Conservation (phyloP, 2,329 filamentous ascomycete species). For the Calonectria pteridis region DNA sequence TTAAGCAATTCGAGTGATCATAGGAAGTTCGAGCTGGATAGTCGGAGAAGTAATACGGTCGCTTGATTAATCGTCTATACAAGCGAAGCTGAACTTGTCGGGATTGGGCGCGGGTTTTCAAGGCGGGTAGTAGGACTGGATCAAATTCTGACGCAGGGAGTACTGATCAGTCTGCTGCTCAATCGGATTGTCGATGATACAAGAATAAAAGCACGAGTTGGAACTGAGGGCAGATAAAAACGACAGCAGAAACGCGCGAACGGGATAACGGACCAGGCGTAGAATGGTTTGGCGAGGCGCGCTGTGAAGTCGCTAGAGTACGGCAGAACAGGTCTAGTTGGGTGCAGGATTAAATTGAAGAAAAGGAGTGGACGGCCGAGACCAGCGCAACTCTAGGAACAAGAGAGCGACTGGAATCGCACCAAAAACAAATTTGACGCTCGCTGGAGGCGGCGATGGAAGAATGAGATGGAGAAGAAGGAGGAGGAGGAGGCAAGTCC, state of each 20-base stretch:
- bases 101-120: conserved; percentile 13
- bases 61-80: conserved; percentile 25
- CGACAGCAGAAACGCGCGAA: background rate
- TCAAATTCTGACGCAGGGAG: conserved; percentile 19
- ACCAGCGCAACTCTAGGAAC: conserved; percentile 65
- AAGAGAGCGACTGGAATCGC: conserved; percentile 69
- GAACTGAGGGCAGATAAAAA: background rate
- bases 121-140: conserved; percentile 13
- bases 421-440: conserved; percentile 56
- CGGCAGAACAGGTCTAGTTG: conserved; percentile 42
- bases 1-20: conserved; percentile 55
- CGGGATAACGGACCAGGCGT: conserved; percentile 38
- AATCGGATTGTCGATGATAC: conserved; percentile 17
- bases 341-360: conserved; percentile 44
- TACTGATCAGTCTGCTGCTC: conserved; percentile 23
- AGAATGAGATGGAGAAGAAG: conserved; percentile 35
- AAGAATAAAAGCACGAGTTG: background rate
- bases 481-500: conserved; percentile 40
- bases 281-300: conserved; percentile 29
- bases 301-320: conserved; percentile 36
- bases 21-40: conserved; percentile 45
- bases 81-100: conserved; percentile 18
- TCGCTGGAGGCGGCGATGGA: conserved; percentile 41
- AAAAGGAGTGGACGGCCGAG: conserved; percentile 71
- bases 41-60: conserved; percentile 23